Base-by-base conservation (phyloP, 2,329 filamentous ascomycete genomes). In the Fusarium dimerum region DNA sequence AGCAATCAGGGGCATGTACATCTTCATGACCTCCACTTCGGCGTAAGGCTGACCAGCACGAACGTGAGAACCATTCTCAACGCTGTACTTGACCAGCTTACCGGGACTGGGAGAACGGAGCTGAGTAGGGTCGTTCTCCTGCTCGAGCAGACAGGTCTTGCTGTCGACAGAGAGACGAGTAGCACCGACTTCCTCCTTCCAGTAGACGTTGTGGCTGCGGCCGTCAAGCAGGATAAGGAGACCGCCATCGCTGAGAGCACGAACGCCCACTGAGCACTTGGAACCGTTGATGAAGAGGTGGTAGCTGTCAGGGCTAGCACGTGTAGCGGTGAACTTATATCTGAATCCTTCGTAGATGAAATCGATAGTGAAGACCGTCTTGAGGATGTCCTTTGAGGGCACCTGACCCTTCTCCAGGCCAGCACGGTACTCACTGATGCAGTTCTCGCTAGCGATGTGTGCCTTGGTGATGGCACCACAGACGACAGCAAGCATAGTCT, bases 11-110 rank as follows among this genome's bases (percentile, higher is more conserved):
- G 94, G 94, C 94, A 99, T 99, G 83, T 97, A 97, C 94, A 99
- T 99, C 83, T 99, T 99, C 94, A 99, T 99, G 75, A 99, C 94
- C 76, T 99, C 94, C 40, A 99, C 93, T 74, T 99, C 94, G 50
- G 94, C 94, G 68, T 92, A 99, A 34, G 93, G 81, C 73, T 97
- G 90, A 51, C 93, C 93, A 64, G 95, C 91, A 73, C 85, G 88
- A 73, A 99, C 86, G 71, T 99, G 94, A 63, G 92, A 83, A 55
- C 94, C 94, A 67, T 96, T 97, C 73, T 97, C 94, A 2, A 99
- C 90, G 2, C 91, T 89, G 75, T 94, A 99, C 78, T 96, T 97
- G 77, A 99, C 93, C 36, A 99, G 87, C 80, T 99, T 99, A 73
- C 94, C 94, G 43, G 94, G 94, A 57, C 90, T 95, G 40, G 94